Evolutionary conservation across 2,329 filamentous ascomycete genomes (phyloP), one percentile per base, ranked within the genome.

Genomic region (Venturia oleaginea): DNA sequence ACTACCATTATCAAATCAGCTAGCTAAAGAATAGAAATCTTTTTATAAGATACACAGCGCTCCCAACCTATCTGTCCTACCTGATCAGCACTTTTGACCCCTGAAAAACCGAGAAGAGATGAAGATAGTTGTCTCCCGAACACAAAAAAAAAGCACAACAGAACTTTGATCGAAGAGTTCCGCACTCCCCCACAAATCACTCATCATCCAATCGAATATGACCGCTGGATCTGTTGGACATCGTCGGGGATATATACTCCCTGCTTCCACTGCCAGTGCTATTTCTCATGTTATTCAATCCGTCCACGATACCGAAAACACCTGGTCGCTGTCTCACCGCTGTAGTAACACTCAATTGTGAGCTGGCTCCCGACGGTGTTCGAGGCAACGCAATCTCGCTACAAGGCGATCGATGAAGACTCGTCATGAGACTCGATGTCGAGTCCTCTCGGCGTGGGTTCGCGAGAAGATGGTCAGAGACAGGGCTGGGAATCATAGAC

Each of bases 371-470:
- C 7, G 37, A 40, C n/a, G 40, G 40, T 19, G 37, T 60, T 32
- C 59, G n/a, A 8, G 37, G 37, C n/a, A 60, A 30, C 15, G 24
- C 40, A 60, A 34, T 60, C 51, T 62, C 60, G 19, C 48, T 48
- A n/a, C 42, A 40, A 38, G 62, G 62, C 46, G 42, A 54, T 24
- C 62, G 46, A 46, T 57, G 46, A 3, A 63, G 27, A 32, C 62
- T 63, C 4, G 62, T 63, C 32, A 63, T 22, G 22, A 63, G 40
- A 51, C 62, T 63, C 7, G 46, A 55, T 24, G 62, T 17, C 13
- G 46, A 55, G 32, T 57, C 62, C 59, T 63, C 62, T 11, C 62
- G 62, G 15, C 62, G 43, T 15, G 62, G 62, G 6, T 48, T 30
- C 13, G 62, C 62, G 13, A 57, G 34, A 2, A 63, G 22, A 34